phyloP scores from a whole-genome alignment of 129 eudicot species.

The Daucus carota region DNA sequence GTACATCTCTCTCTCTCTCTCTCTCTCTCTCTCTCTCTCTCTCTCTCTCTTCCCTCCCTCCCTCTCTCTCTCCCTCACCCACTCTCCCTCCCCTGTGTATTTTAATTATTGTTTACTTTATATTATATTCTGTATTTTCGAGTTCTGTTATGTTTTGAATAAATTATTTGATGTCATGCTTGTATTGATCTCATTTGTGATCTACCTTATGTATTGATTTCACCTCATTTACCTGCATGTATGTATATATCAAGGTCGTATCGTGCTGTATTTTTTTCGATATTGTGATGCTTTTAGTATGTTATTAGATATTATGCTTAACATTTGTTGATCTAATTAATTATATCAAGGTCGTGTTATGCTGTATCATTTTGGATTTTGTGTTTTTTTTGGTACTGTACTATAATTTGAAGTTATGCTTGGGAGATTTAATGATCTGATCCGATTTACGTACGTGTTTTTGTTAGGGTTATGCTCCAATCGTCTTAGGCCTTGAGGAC shows the following conservation, averaged over 20 bases:
- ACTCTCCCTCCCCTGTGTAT: no score
- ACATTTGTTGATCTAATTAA: neutral
- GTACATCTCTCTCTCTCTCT: conserved; percentile 13
- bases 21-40: no score
- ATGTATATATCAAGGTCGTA: no score
- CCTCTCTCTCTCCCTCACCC: no score
- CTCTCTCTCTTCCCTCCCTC: no score
- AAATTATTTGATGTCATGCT: no score
- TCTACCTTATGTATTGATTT: no score
- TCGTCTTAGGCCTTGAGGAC: conserved; percentile 90
- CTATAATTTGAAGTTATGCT: neutral
- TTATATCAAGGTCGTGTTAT: neutral
- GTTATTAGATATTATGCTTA: neutral
- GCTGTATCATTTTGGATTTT: neutral
- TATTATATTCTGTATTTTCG: no score
- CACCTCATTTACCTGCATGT: neutral
- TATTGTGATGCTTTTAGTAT: neutral
- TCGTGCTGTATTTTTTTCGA: neutral
- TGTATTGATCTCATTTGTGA: no score
- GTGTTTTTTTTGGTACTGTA: neutral
- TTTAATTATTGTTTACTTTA: neutral
- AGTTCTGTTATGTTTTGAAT: no score
- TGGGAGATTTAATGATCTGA: neutral
- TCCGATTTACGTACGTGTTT: neutral
- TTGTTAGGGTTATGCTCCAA: conserved; percentile 86